Conservation (phyloP, 73 alveolate species). For the Uronychia setigera region DNA sequence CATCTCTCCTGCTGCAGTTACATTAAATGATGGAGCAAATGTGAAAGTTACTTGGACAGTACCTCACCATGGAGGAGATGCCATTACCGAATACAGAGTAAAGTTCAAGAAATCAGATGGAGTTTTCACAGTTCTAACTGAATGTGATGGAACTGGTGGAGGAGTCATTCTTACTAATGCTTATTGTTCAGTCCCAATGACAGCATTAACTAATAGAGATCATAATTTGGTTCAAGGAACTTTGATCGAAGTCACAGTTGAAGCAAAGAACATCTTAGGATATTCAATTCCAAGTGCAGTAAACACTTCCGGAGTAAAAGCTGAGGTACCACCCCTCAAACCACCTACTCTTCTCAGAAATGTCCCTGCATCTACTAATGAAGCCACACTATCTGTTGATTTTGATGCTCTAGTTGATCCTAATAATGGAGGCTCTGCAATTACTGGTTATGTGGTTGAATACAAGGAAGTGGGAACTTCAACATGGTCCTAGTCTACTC, state of each 20-base stretch:
- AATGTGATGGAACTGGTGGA: not conserved
- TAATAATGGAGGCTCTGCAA: slow-evolving; percentile 28
- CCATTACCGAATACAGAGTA: slow-evolving; percentile 16
- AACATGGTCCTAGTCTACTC: no score
- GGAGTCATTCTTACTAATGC: not conserved
- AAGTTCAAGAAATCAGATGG: slow-evolving; percentile 16
- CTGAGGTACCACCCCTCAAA: slow-evolving; percentile 23
- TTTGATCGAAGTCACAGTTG: slow-evolving; percentile 20
- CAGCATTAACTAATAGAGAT: not conserved
- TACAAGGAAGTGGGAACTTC: no score
- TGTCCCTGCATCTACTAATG: slow-evolving; percentile 1
- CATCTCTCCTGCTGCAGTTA: slow-evolving; percentile 32
- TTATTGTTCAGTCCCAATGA: slow-evolving; percentile 6
- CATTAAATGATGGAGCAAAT: slow-evolving; percentile 9
- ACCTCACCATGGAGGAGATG: slow-evolving; percentile 54
- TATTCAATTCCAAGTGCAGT: not conserved
- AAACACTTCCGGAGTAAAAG: slow-evolving; percentile 8
- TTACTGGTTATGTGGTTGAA: no score
- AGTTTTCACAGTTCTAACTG: not conserved
- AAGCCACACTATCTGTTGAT: slow-evolving; percentile 19
- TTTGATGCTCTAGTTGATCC: slow-evolving; percentile 25
- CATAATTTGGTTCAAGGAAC: slow-evolving; percentile 22
- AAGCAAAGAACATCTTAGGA: slow-evolving; percentile 22
- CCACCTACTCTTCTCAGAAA: slow-evolving; percentile 30
- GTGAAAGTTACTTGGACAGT: slow-evolving; percentile 51